Evolutionary conservation across 2,329 filamentous ascomycete species (phyloP).

Genomic region (Phoma sp.): DNA sequence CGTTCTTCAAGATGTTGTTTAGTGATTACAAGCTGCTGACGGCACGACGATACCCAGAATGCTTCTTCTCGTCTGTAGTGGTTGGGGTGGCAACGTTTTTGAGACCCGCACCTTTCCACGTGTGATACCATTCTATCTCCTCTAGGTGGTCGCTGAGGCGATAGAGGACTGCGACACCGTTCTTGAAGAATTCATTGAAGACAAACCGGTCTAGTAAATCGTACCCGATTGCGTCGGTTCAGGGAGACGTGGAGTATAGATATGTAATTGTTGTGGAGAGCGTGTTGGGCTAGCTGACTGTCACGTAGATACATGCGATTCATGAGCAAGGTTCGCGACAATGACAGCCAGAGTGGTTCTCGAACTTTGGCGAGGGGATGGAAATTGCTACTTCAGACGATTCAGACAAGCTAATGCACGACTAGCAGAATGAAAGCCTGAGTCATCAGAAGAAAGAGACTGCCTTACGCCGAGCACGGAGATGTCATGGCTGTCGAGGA

Average conservation of each 20-base stretch:
- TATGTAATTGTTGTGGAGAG: slow-evolving; percentile 18
- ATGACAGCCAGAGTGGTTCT: slow-evolving; percentile 32
- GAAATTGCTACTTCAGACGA: slow-evolving; percentile 23
- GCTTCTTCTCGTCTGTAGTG: slow-evolving; percentile 13
- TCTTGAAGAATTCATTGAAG: slow-evolving; percentile 49
- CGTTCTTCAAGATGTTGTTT: slow-evolving; percentile 49
- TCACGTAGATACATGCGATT: slow-evolving; percentile 30
- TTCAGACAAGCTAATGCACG: slow-evolving; percentile 21
- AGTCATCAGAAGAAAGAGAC: background rate
- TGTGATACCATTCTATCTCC: slow-evolving; percentile 35
- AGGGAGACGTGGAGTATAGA: background rate
- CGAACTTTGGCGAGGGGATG: slow-evolving; percentile 32
- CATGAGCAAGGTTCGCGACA: slow-evolving; percentile 38
- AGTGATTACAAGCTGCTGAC: slow-evolving; percentile 47
- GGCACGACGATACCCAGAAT: slow-evolving; percentile 7
- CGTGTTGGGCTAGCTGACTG: slow-evolving; percentile 21
- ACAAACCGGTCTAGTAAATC: slow-evolving; percentile 56
- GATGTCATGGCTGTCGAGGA: background rate
- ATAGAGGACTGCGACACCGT: slow-evolving; percentile 30
- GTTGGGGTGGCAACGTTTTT: slow-evolving; percentile 28
- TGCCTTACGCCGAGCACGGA: too few relatives aligned
- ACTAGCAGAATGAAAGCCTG: background rate
- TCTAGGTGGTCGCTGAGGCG: slow-evolving; percentile 24
- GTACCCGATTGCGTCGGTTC: background rate
- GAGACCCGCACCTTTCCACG: slow-evolving; percentile 27